Evolutionary conservation across 169 alveolate genomes (phyloP).

Genomic region (Plasmodium vivax): DNA sequence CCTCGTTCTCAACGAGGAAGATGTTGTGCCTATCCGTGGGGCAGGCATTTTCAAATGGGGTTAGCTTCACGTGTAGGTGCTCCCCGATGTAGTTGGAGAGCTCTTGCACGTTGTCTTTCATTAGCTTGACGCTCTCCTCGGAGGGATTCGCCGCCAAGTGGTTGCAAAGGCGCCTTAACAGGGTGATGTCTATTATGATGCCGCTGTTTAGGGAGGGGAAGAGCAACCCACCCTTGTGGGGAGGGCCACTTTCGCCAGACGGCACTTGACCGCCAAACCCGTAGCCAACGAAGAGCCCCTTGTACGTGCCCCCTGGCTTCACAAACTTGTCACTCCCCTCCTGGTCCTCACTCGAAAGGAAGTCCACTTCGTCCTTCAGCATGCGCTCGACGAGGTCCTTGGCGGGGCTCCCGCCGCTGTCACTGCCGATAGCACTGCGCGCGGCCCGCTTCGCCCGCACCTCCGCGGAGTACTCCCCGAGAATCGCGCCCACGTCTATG

Average conservation of each 20-base stretch:
- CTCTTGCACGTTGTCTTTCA: constrained; percentile 20
- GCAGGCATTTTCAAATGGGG: constrained; percentile 40
- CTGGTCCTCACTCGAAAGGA: background rate
- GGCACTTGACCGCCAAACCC: background rate
- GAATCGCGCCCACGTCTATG: constrained; percentile 29
- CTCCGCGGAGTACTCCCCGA: constrained; percentile 30
- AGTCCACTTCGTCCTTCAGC: background rate
- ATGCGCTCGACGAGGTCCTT: constrained; percentile 1
- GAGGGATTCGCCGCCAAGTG: background rate
- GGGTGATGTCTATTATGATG: constrained; percentile 7
- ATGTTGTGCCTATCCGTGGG: constrained; percentile 3
- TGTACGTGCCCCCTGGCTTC: background rate
- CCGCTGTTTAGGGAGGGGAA: constrained; percentile 53
- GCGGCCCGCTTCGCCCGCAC: background rate
- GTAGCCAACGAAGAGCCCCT: constrained; percentile 24
- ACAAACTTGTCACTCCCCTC: constrained; percentile 23
- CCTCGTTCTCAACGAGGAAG: constrained; percentile 24
- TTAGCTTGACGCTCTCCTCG: background rate
- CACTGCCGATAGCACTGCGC: background rate
- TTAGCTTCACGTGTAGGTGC: constrained; percentile 11
- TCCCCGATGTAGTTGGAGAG: constrained; percentile 4
- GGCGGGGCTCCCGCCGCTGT: background rate
- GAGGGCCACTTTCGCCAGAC: background rate
- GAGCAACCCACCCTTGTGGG: background rate
- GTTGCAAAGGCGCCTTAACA: constrained; percentile 25